Conservation (phyloP, 805 yeast genomes). For the Wickerhamiella cacticola region DNA sequence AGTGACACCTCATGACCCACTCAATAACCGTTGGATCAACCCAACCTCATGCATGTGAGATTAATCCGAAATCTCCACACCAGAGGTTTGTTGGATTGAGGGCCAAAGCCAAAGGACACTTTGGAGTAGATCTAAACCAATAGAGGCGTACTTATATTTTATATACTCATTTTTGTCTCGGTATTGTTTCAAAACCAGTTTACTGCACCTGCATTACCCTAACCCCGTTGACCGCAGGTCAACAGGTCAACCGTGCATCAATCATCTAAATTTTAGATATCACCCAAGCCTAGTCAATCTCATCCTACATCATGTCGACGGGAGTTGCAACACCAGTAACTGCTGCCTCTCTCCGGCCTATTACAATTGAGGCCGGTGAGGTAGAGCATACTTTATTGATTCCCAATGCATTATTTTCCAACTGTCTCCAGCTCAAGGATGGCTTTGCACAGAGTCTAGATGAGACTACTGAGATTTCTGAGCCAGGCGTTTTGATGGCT, state of each 20-base stretch:
- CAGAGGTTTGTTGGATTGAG: too few species aligned
- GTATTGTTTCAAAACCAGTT: not conserved
- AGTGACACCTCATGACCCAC: not conserved
- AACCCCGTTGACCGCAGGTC: constrained; percentile 10
- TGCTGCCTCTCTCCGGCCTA: constrained; percentile 56
- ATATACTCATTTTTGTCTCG: not conserved
- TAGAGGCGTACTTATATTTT: too few species aligned
- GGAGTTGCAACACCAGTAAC: constrained; percentile 35
- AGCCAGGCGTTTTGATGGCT: constrained; percentile 74
- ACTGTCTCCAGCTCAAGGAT: constrained; percentile 76
- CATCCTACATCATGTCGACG: constrained; percentile 23
- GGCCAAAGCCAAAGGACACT: too few species aligned
- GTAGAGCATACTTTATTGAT: constrained; percentile 81
- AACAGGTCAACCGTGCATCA: constrained; percentile 9
- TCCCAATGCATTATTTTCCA: constrained; percentile 67
- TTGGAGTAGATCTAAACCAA: not conserved
- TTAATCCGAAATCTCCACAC: not conserved
- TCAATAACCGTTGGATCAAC: constrained; percentile 4
- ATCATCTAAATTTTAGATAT: not conserved
- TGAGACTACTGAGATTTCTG: constrained; percentile 76
- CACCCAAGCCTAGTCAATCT: not conserved
- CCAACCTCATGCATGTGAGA: constrained; percentile 4
- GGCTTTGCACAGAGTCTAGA: constrained; percentile 55
- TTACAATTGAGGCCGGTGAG: constrained; percentile 71
- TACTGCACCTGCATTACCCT: not conserved